A percentile compares a stretch with the other conserved stretches of the same genome.
Evolutionary conservation across 495 filamentous ascomycete species (phyloP).

Genomic region (Aspergillus indologenus): DNA sequence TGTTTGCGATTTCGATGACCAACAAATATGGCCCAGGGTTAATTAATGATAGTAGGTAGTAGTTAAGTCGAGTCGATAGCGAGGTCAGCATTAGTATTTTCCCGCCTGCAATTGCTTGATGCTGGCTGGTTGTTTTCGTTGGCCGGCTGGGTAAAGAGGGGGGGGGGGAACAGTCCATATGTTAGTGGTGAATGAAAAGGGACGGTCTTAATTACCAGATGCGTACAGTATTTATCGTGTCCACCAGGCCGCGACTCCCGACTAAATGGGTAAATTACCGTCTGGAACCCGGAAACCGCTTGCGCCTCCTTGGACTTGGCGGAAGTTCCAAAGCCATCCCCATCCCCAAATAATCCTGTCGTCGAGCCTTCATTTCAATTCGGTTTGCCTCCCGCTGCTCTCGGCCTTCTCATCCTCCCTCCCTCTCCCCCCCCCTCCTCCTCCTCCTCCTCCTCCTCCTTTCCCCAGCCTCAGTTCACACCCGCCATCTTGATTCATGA

Average conservation of each 20-base stretch:
- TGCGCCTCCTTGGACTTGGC: slow-evolving; percentile 45
- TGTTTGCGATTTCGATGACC: too few relatives aligned
- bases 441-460: slow-evolving; percentile 14
- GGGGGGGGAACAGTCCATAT: neutral
- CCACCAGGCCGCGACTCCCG: slow-evolving; percentile 12
- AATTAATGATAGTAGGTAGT: neutral
- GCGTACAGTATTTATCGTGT: neutral
- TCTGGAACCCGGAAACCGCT: slow-evolving; percentile 23
- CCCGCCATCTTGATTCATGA: slow-evolving; percentile 28
- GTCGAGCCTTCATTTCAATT: slow-evolving; percentile 25
- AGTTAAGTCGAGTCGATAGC: neutral
- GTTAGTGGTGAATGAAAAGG: too few relatives aligned
- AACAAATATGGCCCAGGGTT: too few relatives aligned
- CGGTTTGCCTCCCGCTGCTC: slow-evolving; percentile 20
- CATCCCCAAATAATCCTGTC: slow-evolving; percentile 34
- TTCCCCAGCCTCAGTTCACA: slow-evolving; percentile 17
- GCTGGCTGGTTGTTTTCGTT: too few relatives aligned
- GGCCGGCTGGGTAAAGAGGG: neutral
- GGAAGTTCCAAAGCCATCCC: slow-evolving; percentile 34
- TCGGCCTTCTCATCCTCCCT: slow-evolving; percentile 11
- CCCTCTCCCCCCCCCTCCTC: neutral
- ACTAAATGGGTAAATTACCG: slow-evolving; percentile 18
- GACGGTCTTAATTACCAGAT: neutral
- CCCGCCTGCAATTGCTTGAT: slow-evolving; percentile 9
- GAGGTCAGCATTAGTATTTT: slow-evolving; percentile 2